Conservation (phyloP, 108 stramenopile genomes). For the Mediolabrus comicus region DNA sequence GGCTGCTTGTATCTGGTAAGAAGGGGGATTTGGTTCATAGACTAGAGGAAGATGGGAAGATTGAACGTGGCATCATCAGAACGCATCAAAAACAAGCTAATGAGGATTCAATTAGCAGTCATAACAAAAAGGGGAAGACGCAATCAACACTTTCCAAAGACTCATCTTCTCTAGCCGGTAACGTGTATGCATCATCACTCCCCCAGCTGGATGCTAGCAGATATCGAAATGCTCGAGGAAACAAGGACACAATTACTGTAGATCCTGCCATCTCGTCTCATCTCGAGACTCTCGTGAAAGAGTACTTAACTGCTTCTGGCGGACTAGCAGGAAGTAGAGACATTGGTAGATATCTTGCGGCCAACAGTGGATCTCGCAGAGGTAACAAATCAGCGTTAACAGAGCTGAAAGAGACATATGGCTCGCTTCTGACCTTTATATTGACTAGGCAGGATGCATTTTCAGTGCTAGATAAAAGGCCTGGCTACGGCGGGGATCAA, state of each 20-base stretch:
- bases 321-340: conserved; percentile 70
- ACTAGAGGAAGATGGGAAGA: conserved; percentile 29
- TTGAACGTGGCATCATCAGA: conserved; percentile 28
- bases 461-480: conserved; percentile 18
- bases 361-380: conserved; percentile 36
- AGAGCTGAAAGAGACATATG: conserved; percentile 47
- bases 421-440: conserved; percentile 34
- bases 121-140: neutral
- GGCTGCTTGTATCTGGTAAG: conserved; percentile 65
- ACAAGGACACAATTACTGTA: neutral
- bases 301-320: conserved; percentile 71
- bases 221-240: conserved; percentile 5
- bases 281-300: conserved; percentile 53
- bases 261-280: conserved; percentile 38
- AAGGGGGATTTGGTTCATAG: conserved; percentile 66
- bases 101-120: neutral
- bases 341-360: conserved; percentile 70
- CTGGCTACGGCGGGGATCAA: conserved; percentile 15
- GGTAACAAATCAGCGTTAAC: conserved; percentile 42
- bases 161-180: neutral
- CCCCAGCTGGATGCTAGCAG: conserved; percentile 28
- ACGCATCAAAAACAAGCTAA: conserved; percentile 5
- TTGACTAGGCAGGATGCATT: conserved; percentile 14
- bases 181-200: conserved; percentile 34
- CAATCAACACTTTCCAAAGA: neutral